phyloP scores from a whole-genome alignment of 2,329 filamentous ascomycete genomes.

The Stylonectria norvegica region DNA sequence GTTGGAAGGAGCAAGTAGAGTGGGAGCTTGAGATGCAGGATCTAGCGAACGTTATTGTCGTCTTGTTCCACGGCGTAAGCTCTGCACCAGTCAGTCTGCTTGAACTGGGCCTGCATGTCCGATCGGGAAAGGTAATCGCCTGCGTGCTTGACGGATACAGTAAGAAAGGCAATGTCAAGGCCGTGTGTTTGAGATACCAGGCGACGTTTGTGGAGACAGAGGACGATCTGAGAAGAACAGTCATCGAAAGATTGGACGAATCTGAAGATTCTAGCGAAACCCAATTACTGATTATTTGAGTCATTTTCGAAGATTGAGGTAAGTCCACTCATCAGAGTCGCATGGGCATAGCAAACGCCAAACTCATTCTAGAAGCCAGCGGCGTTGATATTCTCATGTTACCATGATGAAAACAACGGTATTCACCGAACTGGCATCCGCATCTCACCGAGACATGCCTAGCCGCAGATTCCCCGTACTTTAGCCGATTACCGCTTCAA shows the following conservation, averaged over 20 bases:
- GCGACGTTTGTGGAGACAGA: slow-evolving; percentile 43
- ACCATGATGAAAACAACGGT: no score
- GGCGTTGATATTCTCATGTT: no score
- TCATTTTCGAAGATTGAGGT: no score
- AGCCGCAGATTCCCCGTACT: no score
- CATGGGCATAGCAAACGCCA: no score
- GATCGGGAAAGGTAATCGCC: slow-evolving; percentile 46
- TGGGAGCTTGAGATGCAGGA: slow-evolving; percentile 62
- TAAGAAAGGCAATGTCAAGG: slow-evolving; percentile 59
- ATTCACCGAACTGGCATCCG: no score
- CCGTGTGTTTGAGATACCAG: slow-evolving; percentile 49
- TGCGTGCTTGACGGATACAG: slow-evolving; percentile 50
- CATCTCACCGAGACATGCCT: no score
- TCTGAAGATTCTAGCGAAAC: not conserved
- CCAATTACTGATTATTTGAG: no score
- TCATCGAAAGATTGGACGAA: slow-evolving; percentile 24
- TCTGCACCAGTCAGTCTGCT: slow-evolving; percentile 56
- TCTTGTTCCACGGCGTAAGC: slow-evolving; percentile 54
- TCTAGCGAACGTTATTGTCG: slow-evolving; percentile 49
- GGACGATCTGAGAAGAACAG: slow-evolving; percentile 36
- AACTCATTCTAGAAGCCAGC: no score
- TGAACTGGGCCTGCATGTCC: slow-evolving; percentile 56
- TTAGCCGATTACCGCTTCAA: no score
- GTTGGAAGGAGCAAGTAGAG: slow-evolving; percentile 51
- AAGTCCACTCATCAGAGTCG: no score